Evolutionary conservation across 768 basidiomycete genomes (phyloP), one percentile per base, ranked within the genome.

Genomic region (Phanerochaete carnosa): DNA sequence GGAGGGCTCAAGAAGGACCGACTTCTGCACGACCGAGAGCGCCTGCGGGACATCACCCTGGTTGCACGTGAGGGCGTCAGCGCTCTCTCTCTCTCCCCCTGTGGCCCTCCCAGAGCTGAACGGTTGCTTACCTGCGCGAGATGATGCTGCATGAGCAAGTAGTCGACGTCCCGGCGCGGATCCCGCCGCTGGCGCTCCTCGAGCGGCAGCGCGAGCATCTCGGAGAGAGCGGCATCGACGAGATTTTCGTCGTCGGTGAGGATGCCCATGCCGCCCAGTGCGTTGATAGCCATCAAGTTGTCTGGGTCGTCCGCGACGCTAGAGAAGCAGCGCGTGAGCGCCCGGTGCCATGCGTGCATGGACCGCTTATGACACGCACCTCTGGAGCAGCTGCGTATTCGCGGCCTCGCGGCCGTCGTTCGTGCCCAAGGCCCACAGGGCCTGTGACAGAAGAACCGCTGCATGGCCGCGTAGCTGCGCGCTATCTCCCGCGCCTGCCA

Each of bases 261-360:
- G 58, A 94, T 86, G 12, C 92, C 94, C 84, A 97, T 94, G n/a
- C 90, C 90, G 0, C 91, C 90, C 1, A 98, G 81, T 0, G 87
- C 82, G 49, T 89, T 91, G 71, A 96, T 90, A 1, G 92, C 93
- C 57, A 82, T 79, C 53, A 94, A 70, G 68, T 95, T 92, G 62
- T 89, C 89, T 0, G 88, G 82, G 69, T 96, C 91, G 26, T 79
- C 73, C 0, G 87, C 79, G 64, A 97, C 89, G 67, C 95, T 96
- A 65, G 22, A 56, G 28, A 50, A 29, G 9, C n/a, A 33, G 39
- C 2, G 6, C 23, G 6, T 45, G 13, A 54, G 54, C 54, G 35
- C 2, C n/a, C 35, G 39, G 49, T 32, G 45, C 51, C 52, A 58
- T 30, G 49, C 46, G 29, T 35, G 53, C 37, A n/a, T 25, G 57